Evolutionary conservation across 73 alveolate species (phyloP), one percentile per base, ranked within the genome.

Genomic region (Blepharisma stoltei): DNA sequence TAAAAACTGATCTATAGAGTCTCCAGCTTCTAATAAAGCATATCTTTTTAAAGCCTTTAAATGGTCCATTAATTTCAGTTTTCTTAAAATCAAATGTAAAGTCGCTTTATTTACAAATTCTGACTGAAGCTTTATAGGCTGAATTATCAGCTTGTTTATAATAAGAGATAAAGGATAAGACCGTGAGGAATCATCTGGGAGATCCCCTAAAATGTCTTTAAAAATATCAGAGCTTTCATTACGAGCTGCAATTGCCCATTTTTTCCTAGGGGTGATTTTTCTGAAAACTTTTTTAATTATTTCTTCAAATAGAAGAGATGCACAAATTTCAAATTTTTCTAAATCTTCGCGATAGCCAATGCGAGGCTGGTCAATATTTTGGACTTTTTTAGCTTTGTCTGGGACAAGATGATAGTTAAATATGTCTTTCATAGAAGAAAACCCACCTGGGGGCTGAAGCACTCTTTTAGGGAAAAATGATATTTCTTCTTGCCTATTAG

Each of bases 21-120:
- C 73, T 25, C 73, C 73, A 60, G 73, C 73, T 25, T 60, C 73
- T 14, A 60, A 38, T 25, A 60, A 60, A 20, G 73, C 73, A 60
- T 60, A 60, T 60, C 73, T 14, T 60, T 60, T 60, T 25, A 60
- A 60, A 60, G 73, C 73, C 5, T 25, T 60, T 9, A 60, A 25
- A 60, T 60, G 73, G 14, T 60, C 73, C 37, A 60, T 25, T 14
- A 60, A 9, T 25, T 25, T 60, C 46, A 60, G 5, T 60, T 60
- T 60, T 38, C 73, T 60, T 14, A 60, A 8, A 60, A 60, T 14
- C 14, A 60, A 38, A 4, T 60, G 73, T 38, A 60, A n/a, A 25
- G 46, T 14, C 0, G 73, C 73, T 25, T 60, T 60, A 60, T 60
- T 25, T 9, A 60, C 5, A 3, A 60, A 14, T 60, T 60, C 46